Evolutionary conservation across 495 filamentous ascomycete species (phyloP), one percentile per base, ranked within the genome.

Genomic region (Poronia punctata): DNA sequence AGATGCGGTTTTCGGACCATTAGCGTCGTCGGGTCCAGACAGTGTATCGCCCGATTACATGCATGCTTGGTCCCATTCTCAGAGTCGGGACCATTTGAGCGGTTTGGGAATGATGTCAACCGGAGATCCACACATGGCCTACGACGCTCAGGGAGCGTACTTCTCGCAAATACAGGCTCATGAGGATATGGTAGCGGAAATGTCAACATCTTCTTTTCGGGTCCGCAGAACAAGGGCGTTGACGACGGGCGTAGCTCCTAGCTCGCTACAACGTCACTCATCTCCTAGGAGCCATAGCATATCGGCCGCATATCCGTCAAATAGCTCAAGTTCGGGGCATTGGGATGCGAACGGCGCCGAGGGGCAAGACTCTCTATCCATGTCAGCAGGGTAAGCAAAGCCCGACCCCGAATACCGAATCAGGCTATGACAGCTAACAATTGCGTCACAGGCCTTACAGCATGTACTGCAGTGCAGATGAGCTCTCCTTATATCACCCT

Each of bases 231-330:
- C 52, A 16, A 52, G 55, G 15, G 55, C 52, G 16, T 40, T 53
- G 12, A 59, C 52, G 20, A 27, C 54, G 32, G 39, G 47, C 22
- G 40, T 54, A 22, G 21, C 46, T 8, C 51, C 49, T 7, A 14
- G 46, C 11, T 25, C 46, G 11, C 31, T 54, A 29, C 52, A 49
- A 15, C 38, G 37, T 7, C 52, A 54, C 39, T 6, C 49, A 45
- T 21, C 48, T 46, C 42, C 44, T 50, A 40, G 46, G 49, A 59
- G 52, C 22, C 50, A 59, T 30, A 59, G 55, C 44, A 53, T 59
- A 46, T 50, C 55, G 7, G 51, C 46, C 7, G 38, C 48, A 4
- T 54, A 50, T 17, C 30, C 52, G 19, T 49, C 54, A 15, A 46
- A 39, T 25, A 43, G 49, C 35, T 32, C 48, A 4, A 50, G 44